Evolutionary conservation across 352 stramenopile genomes (phyloP), one percentile per base, ranked within the genome.

Genomic region (Phytophthora citrophthora): DNA sequence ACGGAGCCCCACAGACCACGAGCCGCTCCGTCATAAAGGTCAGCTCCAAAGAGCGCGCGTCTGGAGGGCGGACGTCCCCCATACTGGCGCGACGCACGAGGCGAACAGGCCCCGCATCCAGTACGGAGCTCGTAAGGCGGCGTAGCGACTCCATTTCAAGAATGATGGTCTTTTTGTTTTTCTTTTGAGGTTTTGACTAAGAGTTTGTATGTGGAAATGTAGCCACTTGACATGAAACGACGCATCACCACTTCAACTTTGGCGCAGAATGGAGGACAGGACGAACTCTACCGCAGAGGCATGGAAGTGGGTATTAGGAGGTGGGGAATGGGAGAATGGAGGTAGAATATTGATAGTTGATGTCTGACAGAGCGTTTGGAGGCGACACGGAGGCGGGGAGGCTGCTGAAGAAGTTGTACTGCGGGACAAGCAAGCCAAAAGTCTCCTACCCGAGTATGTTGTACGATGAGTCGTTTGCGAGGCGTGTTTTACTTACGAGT

Each of bases 391-490:
- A 94, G 54, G 83, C 86, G 1, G 86, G 86, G 10, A 53, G 80
- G 24, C 52, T 94, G 59, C 68, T 94, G 20, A 90, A 89, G 74
- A 89, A 88, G 48, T 53, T 94, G 11, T 94, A 94, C 46, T 81
- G 79, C 18, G 80, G 80, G 23, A 79, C 70, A 11, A 40, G 66
- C n/a, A 94, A 91, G 47, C 82, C 83, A 6, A 72, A 85, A 36
- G 71, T 94, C n/a, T 61, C 63, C 9, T 94, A 94, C 34, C 86
- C 83, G 9, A 94, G 85, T 94, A 60, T 31, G 81, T 73, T 5
- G n/a, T 10, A 27, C 6, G 15, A 6, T 15, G 27, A 8, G 1
- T 15, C 6, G 4, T 2, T 20, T n/a, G 29, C 9, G 8, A 0
- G 8, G 26, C n/a, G 16, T 12, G 32, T 6, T 32, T 26, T 13